These are phyloP conservation scores for Apiotrichum gracile DNA, from an alignment of 1,284 basidiomycete species.

Conservation along the genomic window DNA sequence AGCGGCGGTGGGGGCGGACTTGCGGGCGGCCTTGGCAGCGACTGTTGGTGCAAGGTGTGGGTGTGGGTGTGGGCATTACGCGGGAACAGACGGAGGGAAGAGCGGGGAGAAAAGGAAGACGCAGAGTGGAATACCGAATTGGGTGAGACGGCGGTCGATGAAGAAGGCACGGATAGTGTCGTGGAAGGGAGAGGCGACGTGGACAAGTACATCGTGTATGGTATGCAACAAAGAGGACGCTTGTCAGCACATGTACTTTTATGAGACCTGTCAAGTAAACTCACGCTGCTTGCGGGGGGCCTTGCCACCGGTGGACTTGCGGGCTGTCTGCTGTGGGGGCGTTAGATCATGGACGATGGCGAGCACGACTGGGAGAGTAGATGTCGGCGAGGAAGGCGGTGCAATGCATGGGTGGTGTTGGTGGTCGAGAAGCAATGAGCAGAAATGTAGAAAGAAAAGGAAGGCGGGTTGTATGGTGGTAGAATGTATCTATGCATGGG, in stretches of 20 bases:
- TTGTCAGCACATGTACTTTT: background rate
- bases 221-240: too few species aligned
- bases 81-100: too few species aligned
- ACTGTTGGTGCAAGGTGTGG: too few species aligned
- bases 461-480: background rate
- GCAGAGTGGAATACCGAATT: too few species aligned
- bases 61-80: too few species aligned
- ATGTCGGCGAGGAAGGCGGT: background rate
- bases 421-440: background rate
- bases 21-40: slow-evolving; percentile 52
- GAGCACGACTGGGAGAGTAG: background rate
- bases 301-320: slow-evolving; percentile 59
- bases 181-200: background rate
- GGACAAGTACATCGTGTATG: background rate
- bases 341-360: background rate
- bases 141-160: background rate
- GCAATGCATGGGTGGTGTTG: background rate
- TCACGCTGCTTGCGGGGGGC: slow-evolving; percentile 54
- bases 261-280: too few species aligned
- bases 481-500: background rate
- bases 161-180: background rate
- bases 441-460: background rate
- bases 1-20: slow-evolving; percentile 50
- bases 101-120: too few species aligned
- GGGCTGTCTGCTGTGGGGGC: slow-evolving; percentile 55